Conservation (phyloP, 371 early-diverging fungal species). For the Parasitella parasitica region DNA sequence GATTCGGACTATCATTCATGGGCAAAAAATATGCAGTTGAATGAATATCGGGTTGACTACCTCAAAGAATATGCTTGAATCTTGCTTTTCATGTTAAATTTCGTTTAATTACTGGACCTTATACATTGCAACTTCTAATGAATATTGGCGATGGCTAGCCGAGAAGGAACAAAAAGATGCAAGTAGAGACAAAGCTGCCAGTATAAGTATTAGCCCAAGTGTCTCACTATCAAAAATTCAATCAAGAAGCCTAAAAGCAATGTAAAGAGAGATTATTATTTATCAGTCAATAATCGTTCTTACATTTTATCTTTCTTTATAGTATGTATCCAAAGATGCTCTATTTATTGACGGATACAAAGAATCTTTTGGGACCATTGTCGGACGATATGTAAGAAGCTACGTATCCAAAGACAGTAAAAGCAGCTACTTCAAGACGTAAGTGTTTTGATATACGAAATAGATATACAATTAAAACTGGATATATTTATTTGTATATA, state of each 20-base stretch:
- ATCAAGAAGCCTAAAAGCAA: slow-evolving; percentile 15
- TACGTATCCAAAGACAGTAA: background rate
- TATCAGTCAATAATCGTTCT: slow-evolving; percentile 12
- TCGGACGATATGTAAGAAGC: slow-evolving; percentile 16
- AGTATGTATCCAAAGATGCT: slow-evolving; percentile 8
- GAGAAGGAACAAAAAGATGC: slow-evolving; percentile 5
- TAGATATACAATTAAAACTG: no score
- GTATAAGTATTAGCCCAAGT: background rate
- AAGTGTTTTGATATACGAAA: no score
- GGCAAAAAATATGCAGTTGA: slow-evolving; percentile 15
- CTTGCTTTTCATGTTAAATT: slow-evolving; percentile 7
- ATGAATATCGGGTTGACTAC: slow-evolving; percentile 9
- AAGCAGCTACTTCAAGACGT: slow-evolving; percentile 11
- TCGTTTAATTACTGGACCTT: slow-evolving; percentile 7
- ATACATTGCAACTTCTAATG: slow-evolving; percentile 4
- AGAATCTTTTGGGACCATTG: slow-evolving; percentile 14
- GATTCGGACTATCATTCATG: slow-evolving; percentile 13
- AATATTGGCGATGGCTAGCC: slow-evolving; percentile 12
- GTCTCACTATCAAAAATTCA: slow-evolving; percentile 3
- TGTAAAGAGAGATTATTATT: slow-evolving; percentile 11
- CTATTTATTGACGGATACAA: slow-evolving; percentile 15
- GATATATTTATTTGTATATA: no score
- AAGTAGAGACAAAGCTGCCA: slow-evolving; percentile 9
- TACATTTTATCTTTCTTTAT: slow-evolving; percentile 12
- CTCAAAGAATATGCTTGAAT: slow-evolving; percentile 6